phyloP scores from a whole-genome alignment of 2,329 filamentous ascomycete species.

The Dendryphion nanum region DNA sequence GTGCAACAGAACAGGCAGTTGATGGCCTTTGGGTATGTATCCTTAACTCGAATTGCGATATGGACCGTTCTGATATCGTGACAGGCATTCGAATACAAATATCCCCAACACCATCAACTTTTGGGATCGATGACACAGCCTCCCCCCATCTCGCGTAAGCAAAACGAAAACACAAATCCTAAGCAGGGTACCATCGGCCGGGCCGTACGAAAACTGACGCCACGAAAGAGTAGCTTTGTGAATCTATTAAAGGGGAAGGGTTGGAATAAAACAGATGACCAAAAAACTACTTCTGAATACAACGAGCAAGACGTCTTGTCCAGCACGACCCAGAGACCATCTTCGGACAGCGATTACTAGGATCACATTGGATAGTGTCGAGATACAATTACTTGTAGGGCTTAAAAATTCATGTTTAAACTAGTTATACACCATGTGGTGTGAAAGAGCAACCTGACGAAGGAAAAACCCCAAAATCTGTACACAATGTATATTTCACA shows the following conservation, averaged over 20 bases:
- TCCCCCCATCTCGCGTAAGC: slow-evolving; percentile 16
- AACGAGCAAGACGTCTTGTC: too few relatives aligned
- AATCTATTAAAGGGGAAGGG: slow-evolving; percentile 35
- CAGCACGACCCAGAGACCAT: too few relatives aligned
- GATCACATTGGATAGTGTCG: too few relatives aligned
- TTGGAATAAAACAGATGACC: slow-evolving; percentile 16
- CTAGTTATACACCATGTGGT: too few relatives aligned
- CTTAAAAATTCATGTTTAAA: too few relatives aligned
- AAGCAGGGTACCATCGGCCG: slow-evolving; percentile 26
- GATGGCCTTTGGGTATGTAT: slow-evolving; percentile 33
- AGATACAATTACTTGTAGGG: too few relatives aligned
- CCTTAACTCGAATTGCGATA: not conserved
- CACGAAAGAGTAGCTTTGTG: slow-evolving; percentile 33
- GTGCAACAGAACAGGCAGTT: slow-evolving; percentile 24
- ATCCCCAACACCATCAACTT: slow-evolving; percentile 28
- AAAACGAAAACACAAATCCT: slow-evolving; percentile 12
- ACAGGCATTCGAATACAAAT: slow-evolving; percentile 36
- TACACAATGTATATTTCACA: too few relatives aligned
- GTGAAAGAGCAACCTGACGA: too few relatives aligned
- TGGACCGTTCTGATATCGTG: not conserved
- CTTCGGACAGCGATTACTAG: too few relatives aligned
- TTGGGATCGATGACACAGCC: slow-evolving; percentile 16
- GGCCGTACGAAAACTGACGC: slow-evolving; percentile 34
- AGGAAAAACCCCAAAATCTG: too few relatives aligned
- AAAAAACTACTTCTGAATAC: too few relatives aligned